Evolutionary conservation across 768 basidiomycete genomes (phyloP).

Genomic region (Leccinum broughii): DNA sequence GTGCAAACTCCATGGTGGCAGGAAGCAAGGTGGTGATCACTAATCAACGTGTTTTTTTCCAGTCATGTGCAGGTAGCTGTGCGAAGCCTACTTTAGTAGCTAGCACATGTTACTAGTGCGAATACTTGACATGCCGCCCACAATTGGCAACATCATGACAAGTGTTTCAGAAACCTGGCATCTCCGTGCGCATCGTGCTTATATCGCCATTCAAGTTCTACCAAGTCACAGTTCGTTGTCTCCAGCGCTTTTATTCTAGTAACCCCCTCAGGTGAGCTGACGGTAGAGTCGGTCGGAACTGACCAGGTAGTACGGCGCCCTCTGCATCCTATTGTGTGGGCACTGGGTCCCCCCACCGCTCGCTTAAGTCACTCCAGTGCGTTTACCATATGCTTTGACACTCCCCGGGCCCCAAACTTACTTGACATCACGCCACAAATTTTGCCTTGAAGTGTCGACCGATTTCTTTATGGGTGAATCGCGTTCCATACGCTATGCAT

Average conservation of each 20-base stretch:
- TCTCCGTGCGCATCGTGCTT: background rate
- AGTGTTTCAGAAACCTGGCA: background rate
- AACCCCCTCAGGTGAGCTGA: background rate
- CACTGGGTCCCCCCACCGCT: constrained; percentile 8
- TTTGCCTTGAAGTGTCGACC: constrained; percentile 13
- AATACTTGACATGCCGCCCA: constrained; percentile 23
- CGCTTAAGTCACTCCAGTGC: constrained; percentile 13
- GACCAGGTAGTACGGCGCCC: background rate
- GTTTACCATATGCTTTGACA: background rate
- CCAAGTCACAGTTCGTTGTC: background rate
- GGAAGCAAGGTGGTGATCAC: background rate
- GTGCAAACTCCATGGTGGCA: constrained; percentile 28
- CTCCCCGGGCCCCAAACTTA: too few species aligned
- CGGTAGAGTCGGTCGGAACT: background rate
- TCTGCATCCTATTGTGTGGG: background rate
- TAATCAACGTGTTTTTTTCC: constrained; percentile 21
- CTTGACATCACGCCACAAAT: constrained; percentile 24
- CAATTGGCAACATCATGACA: constrained; percentile 12
- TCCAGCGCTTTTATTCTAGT: background rate
- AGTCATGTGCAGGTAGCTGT: constrained; percentile 10
- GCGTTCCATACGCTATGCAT: constrained; percentile 8
- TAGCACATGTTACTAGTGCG: constrained; percentile 4
- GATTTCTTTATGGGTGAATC: constrained; percentile 6
- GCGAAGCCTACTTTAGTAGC: background rate
- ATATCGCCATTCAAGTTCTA: background rate